These are phyloP conservation scores for Oryza officinalis DNA, from an alignment of 176 grass and related monocot genomes.

Conservation along the genomic window DNA sequence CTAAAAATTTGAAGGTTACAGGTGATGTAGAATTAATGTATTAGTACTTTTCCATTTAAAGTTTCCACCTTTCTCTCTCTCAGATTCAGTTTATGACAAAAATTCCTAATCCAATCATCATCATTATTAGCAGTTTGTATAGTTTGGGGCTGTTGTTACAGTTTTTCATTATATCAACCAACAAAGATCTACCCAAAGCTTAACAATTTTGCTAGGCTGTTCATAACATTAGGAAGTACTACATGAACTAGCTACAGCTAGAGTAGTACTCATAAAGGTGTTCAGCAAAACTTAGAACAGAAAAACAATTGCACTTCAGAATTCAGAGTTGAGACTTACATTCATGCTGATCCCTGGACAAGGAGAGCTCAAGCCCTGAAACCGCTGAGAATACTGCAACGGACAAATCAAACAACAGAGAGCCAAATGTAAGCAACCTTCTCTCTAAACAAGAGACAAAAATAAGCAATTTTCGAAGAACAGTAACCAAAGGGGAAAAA, in stretches of 20 bases:
- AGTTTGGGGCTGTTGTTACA: not conserved
- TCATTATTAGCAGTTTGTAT: not conserved
- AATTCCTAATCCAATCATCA: not conserved
- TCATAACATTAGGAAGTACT: not conserved
- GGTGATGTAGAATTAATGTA: not conserved
- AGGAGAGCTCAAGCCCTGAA: conserved; percentile 86
- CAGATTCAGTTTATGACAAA: not conserved
- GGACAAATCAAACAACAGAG: not conserved
- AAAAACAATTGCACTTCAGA: not conserved
- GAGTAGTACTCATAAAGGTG: not conserved
- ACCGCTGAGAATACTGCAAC: conserved; percentile 93
- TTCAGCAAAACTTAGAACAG: not conserved
- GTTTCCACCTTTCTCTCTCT: not conserved
- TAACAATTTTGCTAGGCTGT: not conserved
- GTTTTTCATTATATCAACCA: not conserved
- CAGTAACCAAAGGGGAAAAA: not conserved
- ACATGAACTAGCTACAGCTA: not conserved
- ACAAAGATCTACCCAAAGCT: not conserved
- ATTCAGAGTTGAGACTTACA: conserved; percentile 56
- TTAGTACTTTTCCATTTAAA: not conserved
- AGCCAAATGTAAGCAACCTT: not conserved
- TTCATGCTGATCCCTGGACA: conserved; percentile 88
- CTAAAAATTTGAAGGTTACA: conserved; percentile 3
- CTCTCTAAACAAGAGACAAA: not conserved
- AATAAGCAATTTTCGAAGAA: not conserved